phyloP scores from a whole-genome alignment of 495 filamentous ascomycete genomes.

The Hyaloscypha hepaticicola region DNA sequence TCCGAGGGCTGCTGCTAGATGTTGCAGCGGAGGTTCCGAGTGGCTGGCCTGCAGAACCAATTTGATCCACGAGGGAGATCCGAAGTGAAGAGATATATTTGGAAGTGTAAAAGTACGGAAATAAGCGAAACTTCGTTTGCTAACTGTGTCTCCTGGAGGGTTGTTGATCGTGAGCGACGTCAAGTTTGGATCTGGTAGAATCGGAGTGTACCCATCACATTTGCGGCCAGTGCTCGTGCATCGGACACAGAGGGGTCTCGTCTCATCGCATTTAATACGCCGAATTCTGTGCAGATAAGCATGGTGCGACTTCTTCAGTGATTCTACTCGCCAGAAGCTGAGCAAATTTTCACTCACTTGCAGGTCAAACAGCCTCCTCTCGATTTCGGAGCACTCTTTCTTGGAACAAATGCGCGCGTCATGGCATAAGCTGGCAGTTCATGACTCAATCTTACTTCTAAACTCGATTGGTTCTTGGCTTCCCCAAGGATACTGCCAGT shows the following conservation, averaged over 20 bases:
- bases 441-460: not conserved
- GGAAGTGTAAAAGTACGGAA: not conserved
- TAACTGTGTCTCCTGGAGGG: not conserved
- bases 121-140: not conserved
- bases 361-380: constrained; percentile 5
- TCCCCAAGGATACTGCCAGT: not conserved
- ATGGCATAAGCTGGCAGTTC: not conserved
- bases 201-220: constrained; percentile 11
- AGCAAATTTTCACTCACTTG: constrained; percentile 4
- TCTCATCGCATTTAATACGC: constrained; percentile 17
- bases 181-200: not conserved
- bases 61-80: not conserved
- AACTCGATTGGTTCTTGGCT: not conserved
- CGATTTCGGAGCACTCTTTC: not conserved
- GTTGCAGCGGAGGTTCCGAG: not conserved
- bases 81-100: not conserved
- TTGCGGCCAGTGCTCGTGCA: constrained; percentile 7
- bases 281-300: not conserved
- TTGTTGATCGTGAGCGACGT: not conserved
- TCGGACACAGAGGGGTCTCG: not conserved
- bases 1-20: constrained; percentile 6
- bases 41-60: constrained; percentile 8
- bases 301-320: not conserved
- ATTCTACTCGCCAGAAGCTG: not conserved
- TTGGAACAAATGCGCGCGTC: not conserved